These are phyloP conservation scores for Macrolepiota fuliginosa DNA, from an alignment of 768 basidiomycete genomes.

Conservation along the genomic window DNA sequence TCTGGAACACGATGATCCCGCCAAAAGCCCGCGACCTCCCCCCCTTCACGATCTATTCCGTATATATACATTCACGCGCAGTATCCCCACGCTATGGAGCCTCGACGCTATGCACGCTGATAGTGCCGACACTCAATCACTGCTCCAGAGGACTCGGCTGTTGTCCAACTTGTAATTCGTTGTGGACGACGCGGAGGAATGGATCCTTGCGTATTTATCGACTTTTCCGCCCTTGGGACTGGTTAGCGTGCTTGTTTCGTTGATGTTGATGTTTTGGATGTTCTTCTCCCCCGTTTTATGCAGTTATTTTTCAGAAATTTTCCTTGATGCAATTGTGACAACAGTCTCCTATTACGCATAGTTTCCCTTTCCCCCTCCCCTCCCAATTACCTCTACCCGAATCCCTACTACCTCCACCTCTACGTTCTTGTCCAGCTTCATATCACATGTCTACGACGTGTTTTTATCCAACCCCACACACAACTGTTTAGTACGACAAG, in stretches of 20 bases:
- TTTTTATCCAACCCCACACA: background rate
- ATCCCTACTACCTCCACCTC: background rate
- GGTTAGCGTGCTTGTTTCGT: background rate
- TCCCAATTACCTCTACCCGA: background rate
- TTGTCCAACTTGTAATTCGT: background rate
- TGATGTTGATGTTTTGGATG: constrained; percentile 10
- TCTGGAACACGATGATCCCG: background rate
- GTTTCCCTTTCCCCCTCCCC: background rate
- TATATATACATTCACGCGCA: background rate
- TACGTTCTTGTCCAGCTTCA: constrained; percentile 8
- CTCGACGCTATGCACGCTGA: background rate
- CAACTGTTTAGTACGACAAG: constrained; percentile 11
- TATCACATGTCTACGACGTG: constrained; percentile 10
- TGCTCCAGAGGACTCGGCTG: background rate
- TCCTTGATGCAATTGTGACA: constrained; percentile 10
- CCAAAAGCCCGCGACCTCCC: background rate
- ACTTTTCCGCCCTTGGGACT: background rate
- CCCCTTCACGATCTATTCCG: background rate
- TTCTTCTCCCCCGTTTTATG: background rate
- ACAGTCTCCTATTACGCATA: constrained; percentile 4
- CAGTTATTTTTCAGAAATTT: background rate
- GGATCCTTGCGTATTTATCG: constrained; percentile 1
- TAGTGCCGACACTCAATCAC: background rate
- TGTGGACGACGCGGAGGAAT: background rate
- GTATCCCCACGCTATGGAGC: background rate